A percentile compares a stretch with the other conserved stretches of the same genome.
These are phyloP conservation scores for Calonectria pseudoreteaudii DNA, from an alignment of 2,329 filamentous ascomycete genomes.

Conservation along the genomic window DNA sequence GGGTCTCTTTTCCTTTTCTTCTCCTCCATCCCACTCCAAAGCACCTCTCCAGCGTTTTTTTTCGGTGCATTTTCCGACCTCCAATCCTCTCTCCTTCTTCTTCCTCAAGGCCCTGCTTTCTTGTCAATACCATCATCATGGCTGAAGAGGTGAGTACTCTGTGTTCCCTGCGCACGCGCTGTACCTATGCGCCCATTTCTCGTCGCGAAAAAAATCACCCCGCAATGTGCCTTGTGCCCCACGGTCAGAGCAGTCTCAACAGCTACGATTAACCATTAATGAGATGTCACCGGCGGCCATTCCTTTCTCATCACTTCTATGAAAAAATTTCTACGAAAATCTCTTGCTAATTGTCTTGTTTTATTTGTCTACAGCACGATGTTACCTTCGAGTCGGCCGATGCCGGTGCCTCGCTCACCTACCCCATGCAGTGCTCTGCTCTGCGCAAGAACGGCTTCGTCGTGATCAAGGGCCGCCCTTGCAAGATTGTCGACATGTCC, in stretches of 20 bases:
- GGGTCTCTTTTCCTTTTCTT: conserved; percentile 45
- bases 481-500: conserved; percentile 99
- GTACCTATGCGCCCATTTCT: conserved; percentile 46
- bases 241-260: conserved; percentile 42
- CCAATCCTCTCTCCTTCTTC: conserved; percentile 42
- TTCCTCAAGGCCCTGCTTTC: conserved; percentile 46
- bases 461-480: conserved; percentile 97
- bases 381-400: conserved; percentile 89
- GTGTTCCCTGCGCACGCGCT: conserved; percentile 36
- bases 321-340: neutral
- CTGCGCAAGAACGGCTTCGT: conserved; percentile 99
- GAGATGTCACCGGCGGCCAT: conserved; percentile 15
- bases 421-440: conserved; percentile 99
- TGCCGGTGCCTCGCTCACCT: conserved; percentile 95
- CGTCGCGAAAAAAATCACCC: conserved; percentile 56
- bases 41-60: conserved; percentile 44
- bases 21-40: conserved; percentile 45
- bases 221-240: conserved; percentile 58
- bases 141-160: conserved; percentile 65
- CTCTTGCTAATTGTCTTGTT: conserved; percentile 38
- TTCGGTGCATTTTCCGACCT: conserved; percentile 30
- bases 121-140: conserved; percentile 66
- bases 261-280: conserved; percentile 28
- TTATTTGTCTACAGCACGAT: conserved; percentile 66
- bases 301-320: neutral